Conservation (phyloP, 192 early-diverging fungal species). For the Phlyctochytrium planicorne region DNA sequence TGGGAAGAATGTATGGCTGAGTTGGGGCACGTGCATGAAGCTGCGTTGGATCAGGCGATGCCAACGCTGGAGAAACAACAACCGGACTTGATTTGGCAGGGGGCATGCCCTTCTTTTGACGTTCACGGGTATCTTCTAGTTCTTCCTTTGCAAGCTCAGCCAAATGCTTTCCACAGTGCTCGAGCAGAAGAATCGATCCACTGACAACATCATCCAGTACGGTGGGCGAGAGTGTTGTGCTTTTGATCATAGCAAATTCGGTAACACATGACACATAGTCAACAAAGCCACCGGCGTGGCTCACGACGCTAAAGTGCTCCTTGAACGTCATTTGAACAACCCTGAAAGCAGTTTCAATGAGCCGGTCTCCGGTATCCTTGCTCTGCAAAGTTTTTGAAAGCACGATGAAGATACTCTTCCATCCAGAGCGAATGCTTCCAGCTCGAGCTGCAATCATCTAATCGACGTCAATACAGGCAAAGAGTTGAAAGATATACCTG, state of each 20-base stretch:
- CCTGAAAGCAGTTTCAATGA: conserved; percentile 75
- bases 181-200: conserved; percentile 47
- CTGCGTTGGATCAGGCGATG: no score
- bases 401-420: conserved; percentile 56
- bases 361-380: conserved; percentile 59
- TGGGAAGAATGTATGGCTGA: conserved; percentile 39
- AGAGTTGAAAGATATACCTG: conserved; percentile 31
- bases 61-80: neutral
- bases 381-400: conserved; percentile 74
- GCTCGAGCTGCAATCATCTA: conserved; percentile 73
- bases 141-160: conserved; percentile 34
- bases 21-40: conserved; percentile 9
- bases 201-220: conserved; percentile 48
- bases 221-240: conserved; percentile 9
- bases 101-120: neutral
- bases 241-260: conserved; percentile 46
- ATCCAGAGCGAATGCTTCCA: conserved; percentile 76
- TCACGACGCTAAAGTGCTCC: conserved; percentile 65
- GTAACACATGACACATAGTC: conserved; percentile 51
- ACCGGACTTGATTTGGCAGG: neutral
- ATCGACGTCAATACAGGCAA: conserved; percentile 32
- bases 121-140: conserved; percentile 10
- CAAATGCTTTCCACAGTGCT: conserved; percentile 44
- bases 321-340: conserved; percentile 60
- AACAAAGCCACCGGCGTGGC: conserved; percentile 52